A percentile compares a stretch with the other conserved stretches of the same genome.
These are phyloP conservation scores for Lepiota subincarnata DNA, from an alignment of 768 basidiomycete genomes.

Conservation along the genomic window DNA sequence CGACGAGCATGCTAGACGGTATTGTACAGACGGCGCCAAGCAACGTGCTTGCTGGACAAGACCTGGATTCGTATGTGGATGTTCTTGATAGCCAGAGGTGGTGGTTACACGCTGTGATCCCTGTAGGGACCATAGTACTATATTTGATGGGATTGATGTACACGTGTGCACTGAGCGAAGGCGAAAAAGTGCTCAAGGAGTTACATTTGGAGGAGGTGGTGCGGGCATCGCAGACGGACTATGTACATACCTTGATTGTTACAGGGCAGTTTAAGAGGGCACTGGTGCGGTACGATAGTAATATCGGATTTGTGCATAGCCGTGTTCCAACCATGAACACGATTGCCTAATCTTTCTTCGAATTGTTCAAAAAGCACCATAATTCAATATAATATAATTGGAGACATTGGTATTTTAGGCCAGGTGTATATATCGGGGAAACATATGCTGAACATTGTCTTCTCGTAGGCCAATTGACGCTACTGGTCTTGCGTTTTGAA, in stretches of 20 bases:
- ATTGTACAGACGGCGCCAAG: slow-evolving; percentile 16
- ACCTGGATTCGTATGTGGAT: slow-evolving; percentile 11
- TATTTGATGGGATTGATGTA: slow-evolving; percentile 11
- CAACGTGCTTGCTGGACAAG: slow-evolving; percentile 7
- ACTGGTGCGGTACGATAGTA: not conserved
- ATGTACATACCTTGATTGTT: slow-evolving; percentile 3
- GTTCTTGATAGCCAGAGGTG: slow-evolving; percentile 12
- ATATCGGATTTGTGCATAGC: slow-evolving; percentile 1
- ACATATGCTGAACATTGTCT: too few relatives aligned
- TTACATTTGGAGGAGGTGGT: slow-evolving; percentile 4
- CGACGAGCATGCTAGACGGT: slow-evolving; percentile 16
- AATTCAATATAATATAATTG: too few relatives aligned
- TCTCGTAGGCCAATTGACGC: too few relatives aligned
- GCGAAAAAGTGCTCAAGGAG: slow-evolving; percentile 1
- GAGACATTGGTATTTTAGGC: too few relatives aligned
- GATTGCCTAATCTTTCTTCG: not conserved
- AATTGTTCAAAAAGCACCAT: too few relatives aligned
- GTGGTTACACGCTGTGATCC: slow-evolving; percentile 18
- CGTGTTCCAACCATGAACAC: not conserved
- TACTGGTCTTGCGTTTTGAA: too few relatives aligned
- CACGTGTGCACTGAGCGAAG: not conserved
- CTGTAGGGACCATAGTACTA: slow-evolving; percentile 11
- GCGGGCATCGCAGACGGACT: slow-evolving; percentile 5
- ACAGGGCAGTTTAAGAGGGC: slow-evolving; percentile 1
- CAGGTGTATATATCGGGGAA: too few relatives aligned